phyloP scores from a whole-genome alignment of 2,329 filamentous ascomycete species.

The Mycosphaerella sp. region DNA sequence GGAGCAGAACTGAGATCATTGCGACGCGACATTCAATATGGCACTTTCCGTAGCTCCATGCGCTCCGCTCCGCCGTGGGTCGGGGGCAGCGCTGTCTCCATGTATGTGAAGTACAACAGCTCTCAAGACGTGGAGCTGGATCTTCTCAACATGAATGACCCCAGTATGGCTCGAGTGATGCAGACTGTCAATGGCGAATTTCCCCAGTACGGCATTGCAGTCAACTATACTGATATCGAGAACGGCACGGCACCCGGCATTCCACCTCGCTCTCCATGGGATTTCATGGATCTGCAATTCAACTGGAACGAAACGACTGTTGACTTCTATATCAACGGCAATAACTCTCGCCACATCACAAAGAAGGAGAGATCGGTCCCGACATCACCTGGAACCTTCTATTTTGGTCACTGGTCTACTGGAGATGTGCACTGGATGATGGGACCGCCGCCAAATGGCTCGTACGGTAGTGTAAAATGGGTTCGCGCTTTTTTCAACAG shows the following conservation, averaged over 20 bases:
- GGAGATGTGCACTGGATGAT: slow-evolving; percentile 42
- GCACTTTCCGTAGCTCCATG: slow-evolving; percentile 43
- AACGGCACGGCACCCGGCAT: slow-evolving; percentile 30
- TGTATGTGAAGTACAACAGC: slow-evolving; percentile 44
- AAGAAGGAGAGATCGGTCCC: slow-evolving; percentile 35
- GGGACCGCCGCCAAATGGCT: slow-evolving; percentile 40
- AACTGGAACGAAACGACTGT: slow-evolving; percentile 44
- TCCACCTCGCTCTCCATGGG: slow-evolving; percentile 38
- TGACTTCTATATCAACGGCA: slow-evolving; percentile 39
- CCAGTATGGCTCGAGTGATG: slow-evolving; percentile 21
- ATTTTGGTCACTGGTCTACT: slow-evolving; percentile 46
- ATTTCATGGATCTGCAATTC: slow-evolving; percentile 43
- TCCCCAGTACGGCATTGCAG: slow-evolving; percentile 27
- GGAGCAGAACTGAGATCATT: slow-evolving; percentile 41
- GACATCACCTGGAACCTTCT: slow-evolving; percentile 39
- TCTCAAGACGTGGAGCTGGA: slow-evolving; percentile 41
- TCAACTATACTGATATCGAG: slow-evolving; percentile 37
- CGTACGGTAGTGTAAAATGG: slow-evolving; percentile 42
- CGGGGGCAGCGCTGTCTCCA: slow-evolving; percentile 42
- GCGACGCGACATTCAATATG: slow-evolving; percentile 45
- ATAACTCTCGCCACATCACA: slow-evolving; percentile 23
- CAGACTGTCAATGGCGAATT: slow-evolving; percentile 22
- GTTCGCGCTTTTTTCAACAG: slow-evolving; percentile 48
- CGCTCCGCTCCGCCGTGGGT: slow-evolving; percentile 35
- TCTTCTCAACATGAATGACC: slow-evolving; percentile 40